phyloP scores from a whole-genome alignment of 306 rosid genomes.

The Dryas drummondii region DNA sequence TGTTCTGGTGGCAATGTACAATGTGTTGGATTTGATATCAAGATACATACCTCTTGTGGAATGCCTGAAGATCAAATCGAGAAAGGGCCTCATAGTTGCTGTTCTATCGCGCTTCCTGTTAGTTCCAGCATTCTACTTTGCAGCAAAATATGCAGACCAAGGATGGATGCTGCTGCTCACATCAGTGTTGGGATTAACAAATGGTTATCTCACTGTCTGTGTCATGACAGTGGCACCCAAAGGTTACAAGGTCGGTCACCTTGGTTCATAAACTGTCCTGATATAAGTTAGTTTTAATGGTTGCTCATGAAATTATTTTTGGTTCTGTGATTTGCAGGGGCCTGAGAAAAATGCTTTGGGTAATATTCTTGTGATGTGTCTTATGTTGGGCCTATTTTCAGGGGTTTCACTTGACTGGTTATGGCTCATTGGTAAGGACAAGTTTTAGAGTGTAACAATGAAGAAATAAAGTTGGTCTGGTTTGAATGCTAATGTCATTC shows the following conservation, averaged over 20 bases:
- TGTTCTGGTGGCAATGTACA: slow-evolving; percentile 67
- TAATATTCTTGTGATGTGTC: slow-evolving; percentile 63
- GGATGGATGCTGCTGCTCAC: slow-evolving; percentile 82
- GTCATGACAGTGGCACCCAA: slow-evolving; percentile 71
- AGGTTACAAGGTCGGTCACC: slow-evolving; percentile 60
- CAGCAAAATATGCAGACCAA: slow-evolving; percentile 77
- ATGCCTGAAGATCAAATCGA: slow-evolving; percentile 64
- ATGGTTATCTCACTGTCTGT: slow-evolving; percentile 83
- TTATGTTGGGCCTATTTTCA: slow-evolving; percentile 53
- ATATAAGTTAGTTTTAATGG: background rate
- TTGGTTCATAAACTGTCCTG: slow-evolving; percentile 6
- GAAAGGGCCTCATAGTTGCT: slow-evolving; percentile 55
- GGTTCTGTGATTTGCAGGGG: slow-evolving; percentile 44
- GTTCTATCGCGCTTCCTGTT: slow-evolving; percentile 50
- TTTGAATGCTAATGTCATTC: background rate
- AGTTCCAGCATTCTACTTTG: slow-evolving; percentile 75
- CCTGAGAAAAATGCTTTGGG: slow-evolving; percentile 96
- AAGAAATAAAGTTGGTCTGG: background rate
- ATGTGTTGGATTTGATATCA: slow-evolving; percentile 51
- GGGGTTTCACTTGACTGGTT: slow-evolving; percentile 83
- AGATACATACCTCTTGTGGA: slow-evolving; percentile 66
- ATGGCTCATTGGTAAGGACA: slow-evolving; percentile 70
- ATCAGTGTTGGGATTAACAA: slow-evolving; percentile 68
- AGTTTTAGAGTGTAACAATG: slow-evolving; percentile 18
- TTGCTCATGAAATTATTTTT: background rate